Conservation (phyloP, 2,329 filamentous ascomycete species). For the Cladophialophora exuberans region DNA sequence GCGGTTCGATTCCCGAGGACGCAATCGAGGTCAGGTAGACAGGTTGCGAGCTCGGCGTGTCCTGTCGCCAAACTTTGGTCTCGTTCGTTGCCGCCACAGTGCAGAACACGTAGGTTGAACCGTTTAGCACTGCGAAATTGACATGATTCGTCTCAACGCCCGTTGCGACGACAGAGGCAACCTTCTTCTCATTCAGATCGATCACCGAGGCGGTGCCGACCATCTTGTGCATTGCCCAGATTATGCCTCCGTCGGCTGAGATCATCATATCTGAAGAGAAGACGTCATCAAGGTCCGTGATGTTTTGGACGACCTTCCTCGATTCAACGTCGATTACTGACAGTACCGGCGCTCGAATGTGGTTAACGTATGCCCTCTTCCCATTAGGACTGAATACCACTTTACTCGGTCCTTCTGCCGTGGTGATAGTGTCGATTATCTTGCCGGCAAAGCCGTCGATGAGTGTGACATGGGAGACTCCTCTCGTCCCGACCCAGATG, state of each 20-base stretch:
- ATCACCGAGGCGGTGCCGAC: not conserved
- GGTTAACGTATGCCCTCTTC: not conserved
- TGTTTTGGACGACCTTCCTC: not conserved
- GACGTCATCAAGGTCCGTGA: not conserved
- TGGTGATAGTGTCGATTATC: not conserved
- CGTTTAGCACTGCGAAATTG: constrained; percentile 6
- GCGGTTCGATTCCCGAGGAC: not conserved
- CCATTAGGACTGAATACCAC: constrained; percentile 2
- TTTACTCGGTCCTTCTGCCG: constrained; percentile 4
- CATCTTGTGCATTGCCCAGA: constrained; percentile 6
- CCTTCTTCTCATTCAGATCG: not conserved
- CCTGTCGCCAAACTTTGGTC: constrained; percentile 1
- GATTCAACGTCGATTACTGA: constrained; percentile 1
- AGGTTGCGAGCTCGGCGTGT: not conserved
- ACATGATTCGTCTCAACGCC: not conserved
- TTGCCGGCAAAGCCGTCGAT: not conserved
- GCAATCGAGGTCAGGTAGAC: not conserved
- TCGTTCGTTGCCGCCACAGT: constrained; percentile 2
- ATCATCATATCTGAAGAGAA: constrained; percentile 7
- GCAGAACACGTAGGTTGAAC: not conserved
- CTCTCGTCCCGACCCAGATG: constrained; percentile 1
- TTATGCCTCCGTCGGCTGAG: not conserved
- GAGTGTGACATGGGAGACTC: not conserved
- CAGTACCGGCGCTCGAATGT: not conserved
- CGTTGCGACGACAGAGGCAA: not conserved